Percentiles rank a stretch among this genome's conserved stretches.
These are phyloP conservation scores for Orbilia javanica DNA, from an alignment of 2,329 filamentous ascomycete genomes.

Conservation along the genomic window DNA sequence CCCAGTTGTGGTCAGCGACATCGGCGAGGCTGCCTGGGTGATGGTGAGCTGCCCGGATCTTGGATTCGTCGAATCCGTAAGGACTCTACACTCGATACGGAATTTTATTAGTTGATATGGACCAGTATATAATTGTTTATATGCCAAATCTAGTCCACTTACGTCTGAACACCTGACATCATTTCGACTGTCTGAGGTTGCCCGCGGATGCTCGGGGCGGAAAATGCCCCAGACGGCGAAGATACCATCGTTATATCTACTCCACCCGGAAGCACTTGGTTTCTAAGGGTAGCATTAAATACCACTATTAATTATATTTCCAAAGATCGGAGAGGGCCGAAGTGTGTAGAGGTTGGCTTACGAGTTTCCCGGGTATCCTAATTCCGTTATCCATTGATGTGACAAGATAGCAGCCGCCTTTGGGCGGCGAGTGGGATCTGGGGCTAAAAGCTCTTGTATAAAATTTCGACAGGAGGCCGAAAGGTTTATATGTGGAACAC, in stretches of 20 bases:
- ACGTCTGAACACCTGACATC: neutral
- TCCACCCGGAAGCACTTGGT: neutral
- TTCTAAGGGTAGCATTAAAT: constrained; percentile 4
- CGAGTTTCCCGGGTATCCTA: neutral
- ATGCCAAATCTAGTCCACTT: neutral
- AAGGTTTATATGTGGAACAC: neutral
- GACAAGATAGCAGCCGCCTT: neutral
- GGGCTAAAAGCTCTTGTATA: neutral
- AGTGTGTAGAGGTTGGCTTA: neutral
- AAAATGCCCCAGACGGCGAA: neutral
- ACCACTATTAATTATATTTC: neutral
- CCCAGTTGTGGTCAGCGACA: neutral
- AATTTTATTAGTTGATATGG: neutral
- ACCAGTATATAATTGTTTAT: neutral
- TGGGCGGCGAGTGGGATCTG: constrained; percentile 13
- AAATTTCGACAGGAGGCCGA: constrained; percentile 1
- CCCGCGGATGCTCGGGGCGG: constrained; percentile 3
- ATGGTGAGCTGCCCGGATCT: neutral
- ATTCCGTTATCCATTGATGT: constrained; percentile 8
- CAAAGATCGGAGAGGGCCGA: neutral
- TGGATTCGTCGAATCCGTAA: neutral
- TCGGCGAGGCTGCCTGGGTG: neutral
- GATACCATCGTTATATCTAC: constrained; percentile 14
- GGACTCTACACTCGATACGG: too few species aligned
- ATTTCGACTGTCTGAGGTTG: neutral